Base-by-base conservation (phyloP, 148 eudicot genomes). In the Fagopyrum esculentum region DNA sequence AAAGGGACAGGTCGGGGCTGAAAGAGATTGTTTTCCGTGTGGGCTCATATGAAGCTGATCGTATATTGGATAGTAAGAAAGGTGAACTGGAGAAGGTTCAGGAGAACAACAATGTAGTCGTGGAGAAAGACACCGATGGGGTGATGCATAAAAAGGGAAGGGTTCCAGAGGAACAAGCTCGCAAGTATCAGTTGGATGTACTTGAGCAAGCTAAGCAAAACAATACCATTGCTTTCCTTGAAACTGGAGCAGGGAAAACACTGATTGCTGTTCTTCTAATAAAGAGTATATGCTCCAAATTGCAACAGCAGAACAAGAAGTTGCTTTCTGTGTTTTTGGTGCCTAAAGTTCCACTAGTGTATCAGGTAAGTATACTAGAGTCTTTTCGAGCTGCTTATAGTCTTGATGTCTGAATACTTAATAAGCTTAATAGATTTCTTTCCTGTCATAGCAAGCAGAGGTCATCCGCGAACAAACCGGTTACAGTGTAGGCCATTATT, bases 171-270 rank as follows among this genome's bases (percentile, higher is more conserved):
- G 98, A 92, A 83, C 84, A 81, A 54, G 97, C 97, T 43, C 89
- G 98, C 7, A 80, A 82, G 57, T 95, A 95, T 79, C 98, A 95
- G 85, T 82, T 95, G 82, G 98, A 95, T 80, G 97, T 95, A 46
- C 98, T 95, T 56, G 91, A 95, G 80, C 98, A 95, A 76, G 98
- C 98, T 13, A 89, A 90, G 85, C 86, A 82, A 79, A 92, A 78
- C 78, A 95, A 95, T 82, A 95, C 98, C 1, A 95, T 95, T 82
- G 97, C 98, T 77, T 95, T 95, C 80, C 88, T 95, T n/a, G 98
- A 95, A 80, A 95, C 98, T 29, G 98, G 98, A 74, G 98, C 98
- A 6, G 98, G 98, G 29, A 95, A 95, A 79, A 95, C 98, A 6
- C 86, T 95, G 43, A 95, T 95, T 76, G 98, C 98, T 78, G 92